A percentile compares a stretch with the other conserved stretches of the same genome.
phyloP scores from a whole-genome alignment of 176 grass and related monocot genomes.

The Aechmea fasciata region DNA sequence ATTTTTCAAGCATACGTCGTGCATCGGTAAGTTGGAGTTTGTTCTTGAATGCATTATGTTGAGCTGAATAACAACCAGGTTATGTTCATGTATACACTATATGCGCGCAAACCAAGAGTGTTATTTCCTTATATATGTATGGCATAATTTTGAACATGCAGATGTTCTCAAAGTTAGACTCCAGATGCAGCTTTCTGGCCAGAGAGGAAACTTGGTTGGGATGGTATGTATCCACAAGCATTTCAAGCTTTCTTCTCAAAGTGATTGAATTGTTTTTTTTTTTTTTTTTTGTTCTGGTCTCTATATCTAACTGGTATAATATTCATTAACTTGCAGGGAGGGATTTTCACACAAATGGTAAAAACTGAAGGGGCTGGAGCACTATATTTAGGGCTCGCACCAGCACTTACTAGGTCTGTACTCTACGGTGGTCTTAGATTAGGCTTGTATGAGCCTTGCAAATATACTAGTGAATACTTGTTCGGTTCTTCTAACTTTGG shows the following conservation, averaged over 20 bases:
- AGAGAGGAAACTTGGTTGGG: constrained; percentile 85
- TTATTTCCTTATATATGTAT: constrained; percentile 22
- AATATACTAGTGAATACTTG: constrained; percentile 53
- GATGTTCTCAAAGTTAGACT: constrained; percentile 99
- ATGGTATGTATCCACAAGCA: constrained; percentile 68
- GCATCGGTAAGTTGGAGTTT: background rate
- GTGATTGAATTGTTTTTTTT: constrained; percentile 1
- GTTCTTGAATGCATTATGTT: background rate
- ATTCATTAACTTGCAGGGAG: constrained; percentile 41
- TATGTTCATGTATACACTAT: constrained; percentile 1
- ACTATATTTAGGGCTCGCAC: constrained; percentile 79
- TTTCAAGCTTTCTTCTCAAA: background rate
- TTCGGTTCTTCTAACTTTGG: constrained; percentile 79
- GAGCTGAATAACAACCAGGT: background rate
- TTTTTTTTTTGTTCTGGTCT: constrained; percentile 10
- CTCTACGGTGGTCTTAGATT: constrained; percentile 89
- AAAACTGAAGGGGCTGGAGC: constrained; percentile 59
- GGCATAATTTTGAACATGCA: constrained; percentile 36
- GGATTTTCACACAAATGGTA: constrained; percentile 66
- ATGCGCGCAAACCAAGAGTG: constrained; percentile 7
- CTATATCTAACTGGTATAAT: constrained; percentile 12
- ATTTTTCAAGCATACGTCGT: background rate
- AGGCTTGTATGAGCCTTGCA: constrained; percentile 87
- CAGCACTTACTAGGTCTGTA: constrained; percentile 68
- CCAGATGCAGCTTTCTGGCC: constrained; percentile 92